phyloP scores from a whole-genome alignment of 2,329 filamentous ascomycete species.

The Rhynchosporium secalis region DNA sequence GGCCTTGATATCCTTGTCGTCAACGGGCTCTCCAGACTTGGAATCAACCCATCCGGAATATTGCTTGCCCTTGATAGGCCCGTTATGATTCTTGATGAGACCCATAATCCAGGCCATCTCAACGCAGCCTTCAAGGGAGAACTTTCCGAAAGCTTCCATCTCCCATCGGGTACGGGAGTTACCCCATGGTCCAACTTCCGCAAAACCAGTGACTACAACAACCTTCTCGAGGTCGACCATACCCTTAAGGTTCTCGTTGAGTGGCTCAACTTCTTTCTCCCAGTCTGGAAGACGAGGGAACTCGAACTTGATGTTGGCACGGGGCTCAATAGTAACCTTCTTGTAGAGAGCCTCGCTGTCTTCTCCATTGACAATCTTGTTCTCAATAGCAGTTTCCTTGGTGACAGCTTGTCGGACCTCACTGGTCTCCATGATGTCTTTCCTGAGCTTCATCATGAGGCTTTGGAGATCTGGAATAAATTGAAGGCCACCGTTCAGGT shows the following conservation, averaged over 20 bases:
- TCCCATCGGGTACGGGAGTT: conserved; percentile 98
- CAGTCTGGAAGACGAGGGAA: conserved; percentile 91
- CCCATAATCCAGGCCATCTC: conserved; percentile 99
- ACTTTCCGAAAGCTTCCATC: conserved; percentile 96
- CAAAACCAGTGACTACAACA: conserved; percentile 94
- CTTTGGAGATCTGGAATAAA: conserved; percentile 96
- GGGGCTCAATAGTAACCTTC: conserved; percentile 88
- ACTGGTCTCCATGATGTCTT: conserved; percentile 92
- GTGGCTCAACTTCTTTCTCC: conserved; percentile 85
- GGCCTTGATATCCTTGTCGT: conserved; percentile 95
- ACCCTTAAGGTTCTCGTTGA: conserved; percentile 85
- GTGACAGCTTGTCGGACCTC: conserved; percentile 91
- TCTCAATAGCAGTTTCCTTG: conserved; percentile 94
- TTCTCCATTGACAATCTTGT: conserved; percentile 95
- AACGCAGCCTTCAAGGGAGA: conserved; percentile 95
- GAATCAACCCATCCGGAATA: conserved; percentile 97
- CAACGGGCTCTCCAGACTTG: conserved; percentile 92
- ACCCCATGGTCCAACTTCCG: conserved; percentile 96
- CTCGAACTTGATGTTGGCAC: conserved; percentile 97
- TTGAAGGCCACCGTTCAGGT: conserved; percentile 95
- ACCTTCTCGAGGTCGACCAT: conserved; percentile 99
- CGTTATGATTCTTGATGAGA: conserved; percentile 98
- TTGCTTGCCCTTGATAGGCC: conserved; percentile 89
- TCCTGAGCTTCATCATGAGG: conserved; percentile 88
- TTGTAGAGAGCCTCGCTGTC: conserved; percentile 90